Base-by-base conservation (phyloP, 164 flowering plant species). In the Nymphaea thermarum region DNA sequence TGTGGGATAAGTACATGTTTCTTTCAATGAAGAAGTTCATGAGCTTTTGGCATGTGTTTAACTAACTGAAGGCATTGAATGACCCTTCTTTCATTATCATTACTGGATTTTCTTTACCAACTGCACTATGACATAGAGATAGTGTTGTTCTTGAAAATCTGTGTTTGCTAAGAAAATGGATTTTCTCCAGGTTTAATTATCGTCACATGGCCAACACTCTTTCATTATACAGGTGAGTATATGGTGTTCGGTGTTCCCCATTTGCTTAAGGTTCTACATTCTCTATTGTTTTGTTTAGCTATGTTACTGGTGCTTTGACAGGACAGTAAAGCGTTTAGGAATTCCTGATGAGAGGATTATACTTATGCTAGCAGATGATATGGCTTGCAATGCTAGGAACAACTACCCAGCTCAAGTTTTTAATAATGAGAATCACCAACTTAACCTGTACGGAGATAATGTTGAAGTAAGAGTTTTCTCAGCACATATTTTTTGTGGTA, bases 171-270 rank as follows among this genome's bases (percentile, higher is more conserved):
- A 65, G 64, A 57, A 15, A 47, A 1, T 62, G 43, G 64, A 66
- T 71, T 43, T 72, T 73, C 44, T 74, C 68, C 88, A 95, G 99
- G 99, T 95, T 95, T 77, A 95, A 95, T 63, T 92, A 95, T 73
- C 81, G 99, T n/a, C 99, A 95, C 73, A 95, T 95, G 98, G 98
- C 99, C 64, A 95, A 95, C 71, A 95, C 99, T 63, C 76, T 95
- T 68, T 95, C 99, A 42, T 80, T 92, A 69, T 95, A 95, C 79
- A 86, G 99, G 99, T 90, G 76, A 74, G 77, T 55, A 42, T 36
- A 55, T 55, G 12, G 10, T n/a, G 11, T 12, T 47, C 53, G 6
- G 53, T 12, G 12, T 47, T 47, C 12, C 12, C 55, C 7, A 7
- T 47, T 47, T 47, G 55, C 6, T 67, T 17, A 59, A 57, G 41